phyloP scores from a whole-genome alignment of 2,329 filamentous ascomycete species.

The Neoscytalidium dimidiatum region DNA sequence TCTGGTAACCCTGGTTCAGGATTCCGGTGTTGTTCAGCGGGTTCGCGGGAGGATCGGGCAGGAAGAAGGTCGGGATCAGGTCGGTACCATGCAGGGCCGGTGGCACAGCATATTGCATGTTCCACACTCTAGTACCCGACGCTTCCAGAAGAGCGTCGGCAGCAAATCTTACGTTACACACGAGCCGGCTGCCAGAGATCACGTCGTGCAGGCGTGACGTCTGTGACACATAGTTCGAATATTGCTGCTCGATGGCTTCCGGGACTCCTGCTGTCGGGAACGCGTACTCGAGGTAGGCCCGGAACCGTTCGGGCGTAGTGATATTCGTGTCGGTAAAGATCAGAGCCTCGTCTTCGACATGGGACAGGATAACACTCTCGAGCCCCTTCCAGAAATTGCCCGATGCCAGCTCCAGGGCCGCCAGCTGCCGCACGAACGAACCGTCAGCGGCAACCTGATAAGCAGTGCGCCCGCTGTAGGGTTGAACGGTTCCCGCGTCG shows the following conservation, averaged over 20 bases:
- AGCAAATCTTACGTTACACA: neutral
- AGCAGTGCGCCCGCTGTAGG: conserved; percentile 29
- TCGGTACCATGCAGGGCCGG: neutral
- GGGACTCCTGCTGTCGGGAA: neutral
- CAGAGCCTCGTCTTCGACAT: conserved; percentile 35
- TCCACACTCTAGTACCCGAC: neutral
- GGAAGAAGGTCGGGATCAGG: conserved; percentile 2
- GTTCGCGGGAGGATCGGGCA: neutral
- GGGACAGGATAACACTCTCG: conserved; percentile 34
- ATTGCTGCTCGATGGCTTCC: neutral
- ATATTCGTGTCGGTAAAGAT: conserved; percentile 30
- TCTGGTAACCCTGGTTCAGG: neutral
- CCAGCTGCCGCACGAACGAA: conserved; percentile 34
- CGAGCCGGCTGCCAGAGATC: neutral
- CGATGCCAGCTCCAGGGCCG: conserved; percentile 32
- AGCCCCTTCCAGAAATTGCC: conserved; percentile 37
- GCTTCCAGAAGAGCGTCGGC: neutral
- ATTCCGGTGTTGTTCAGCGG: neutral
- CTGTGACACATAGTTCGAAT: neutral
- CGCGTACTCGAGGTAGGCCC: neutral
- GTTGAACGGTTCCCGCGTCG: conserved; percentile 20
- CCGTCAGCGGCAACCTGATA: conserved; percentile 38
- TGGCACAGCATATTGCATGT: conserved; percentile 1
- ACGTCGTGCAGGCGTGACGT: neutral
- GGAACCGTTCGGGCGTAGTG: conserved; percentile 24